These are phyloP conservation scores for Lentinus polychrous DNA, from an alignment of 1,284 basidiomycete genomes.

Conservation along the genomic window DNA sequence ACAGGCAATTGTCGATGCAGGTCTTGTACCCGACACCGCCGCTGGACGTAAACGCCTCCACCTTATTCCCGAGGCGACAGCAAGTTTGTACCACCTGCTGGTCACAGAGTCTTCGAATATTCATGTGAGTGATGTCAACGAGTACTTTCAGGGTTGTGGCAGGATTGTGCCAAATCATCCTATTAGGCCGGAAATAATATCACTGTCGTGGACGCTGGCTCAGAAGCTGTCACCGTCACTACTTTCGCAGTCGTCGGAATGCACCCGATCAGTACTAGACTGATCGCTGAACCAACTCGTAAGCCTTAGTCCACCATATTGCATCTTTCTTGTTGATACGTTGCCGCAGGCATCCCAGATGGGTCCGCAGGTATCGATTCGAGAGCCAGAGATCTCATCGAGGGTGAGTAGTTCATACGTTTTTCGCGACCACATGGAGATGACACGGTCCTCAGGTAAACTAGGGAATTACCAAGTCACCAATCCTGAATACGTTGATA, in stretches of 20 bases:
- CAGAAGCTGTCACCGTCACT: conserved; percentile 38
- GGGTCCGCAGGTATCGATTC: not conserved
- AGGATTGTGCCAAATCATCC: not conserved
- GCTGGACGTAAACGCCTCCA: conserved; percentile 33
- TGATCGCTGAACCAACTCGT: not conserved
- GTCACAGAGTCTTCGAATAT: not conserved
- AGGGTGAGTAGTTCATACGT: not conserved
- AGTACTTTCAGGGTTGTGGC: not conserved
- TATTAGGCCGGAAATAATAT: conserved; percentile 25
- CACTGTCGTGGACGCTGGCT: conserved; percentile 45
- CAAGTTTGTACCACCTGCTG: conserved; percentile 21
- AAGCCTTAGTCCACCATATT: not conserved
- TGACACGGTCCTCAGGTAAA: too few species aligned
- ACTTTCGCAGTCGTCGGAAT: conserved; percentile 16
- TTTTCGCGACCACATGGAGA: too few species aligned
- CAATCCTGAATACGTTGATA: too few species aligned
- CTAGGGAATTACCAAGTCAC: too few species aligned
- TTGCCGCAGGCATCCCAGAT: not conserved
- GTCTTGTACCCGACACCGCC: conserved; percentile 26
- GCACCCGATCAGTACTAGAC: not conserved
- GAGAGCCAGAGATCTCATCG: not conserved
- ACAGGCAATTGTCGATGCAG: conserved; percentile 28
- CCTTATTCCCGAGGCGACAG: conserved; percentile 46
- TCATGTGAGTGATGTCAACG: not conserved
- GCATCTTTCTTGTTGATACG: not conserved